phyloP scores from a whole-genome alignment of 257 asterid species.

The Anisodus acutangulus region DNA sequence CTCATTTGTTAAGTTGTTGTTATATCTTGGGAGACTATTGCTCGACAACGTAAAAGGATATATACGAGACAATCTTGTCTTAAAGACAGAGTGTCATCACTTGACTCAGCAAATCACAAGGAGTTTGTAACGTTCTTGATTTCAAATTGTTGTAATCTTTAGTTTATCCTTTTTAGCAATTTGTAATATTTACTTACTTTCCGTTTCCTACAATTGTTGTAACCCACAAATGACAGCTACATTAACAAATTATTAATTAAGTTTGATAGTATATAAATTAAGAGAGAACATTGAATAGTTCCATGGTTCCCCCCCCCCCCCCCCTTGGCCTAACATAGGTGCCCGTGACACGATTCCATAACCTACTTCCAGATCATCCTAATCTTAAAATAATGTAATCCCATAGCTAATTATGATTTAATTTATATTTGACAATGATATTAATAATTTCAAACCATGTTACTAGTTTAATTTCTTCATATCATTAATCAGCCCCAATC shows the following conservation, averaged over 20 bases:
- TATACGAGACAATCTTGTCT: too few relatives aligned
- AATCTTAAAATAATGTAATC: neutral
- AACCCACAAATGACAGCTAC: neutral
- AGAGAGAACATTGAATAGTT: conserved; percentile 28
- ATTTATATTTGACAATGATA: neutral
- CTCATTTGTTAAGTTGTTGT: too few relatives aligned
- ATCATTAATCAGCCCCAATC: neutral
- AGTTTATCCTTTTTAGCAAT: too few relatives aligned
- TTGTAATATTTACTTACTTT: too few relatives aligned
- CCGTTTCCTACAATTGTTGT: too few relatives aligned
- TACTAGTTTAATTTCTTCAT: conserved; percentile 17
- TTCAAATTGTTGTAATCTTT: too few relatives aligned
- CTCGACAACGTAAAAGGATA: too few relatives aligned
- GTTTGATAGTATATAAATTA: neutral
- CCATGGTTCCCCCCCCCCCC: neutral
- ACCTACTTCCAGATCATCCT: neutral
- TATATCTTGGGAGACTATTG: too few relatives aligned
- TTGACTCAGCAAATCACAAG: too few relatives aligned
- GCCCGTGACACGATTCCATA: conserved; percentile 21
- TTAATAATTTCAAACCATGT: conserved; percentile 8
- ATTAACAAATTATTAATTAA: neutral
- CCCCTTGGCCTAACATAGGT: conserved; percentile 27
- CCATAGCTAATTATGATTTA: neutral
- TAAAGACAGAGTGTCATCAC: too few relatives aligned
- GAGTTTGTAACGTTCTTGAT: too few relatives aligned